Base-by-base conservation (phyloP, 331 rosid species). In the Spiraea crenata region DNA sequence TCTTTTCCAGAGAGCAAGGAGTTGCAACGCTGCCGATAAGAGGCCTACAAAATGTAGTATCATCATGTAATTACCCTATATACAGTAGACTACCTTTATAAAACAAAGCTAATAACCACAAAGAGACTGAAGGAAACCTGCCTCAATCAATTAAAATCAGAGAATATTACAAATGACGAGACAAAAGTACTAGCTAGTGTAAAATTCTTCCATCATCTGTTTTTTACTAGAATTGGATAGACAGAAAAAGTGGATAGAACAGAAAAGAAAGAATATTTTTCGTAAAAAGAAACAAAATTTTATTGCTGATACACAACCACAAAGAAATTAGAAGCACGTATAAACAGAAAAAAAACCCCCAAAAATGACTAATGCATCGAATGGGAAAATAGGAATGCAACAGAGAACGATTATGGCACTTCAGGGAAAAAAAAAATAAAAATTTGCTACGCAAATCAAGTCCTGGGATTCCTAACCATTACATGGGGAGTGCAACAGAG, bases 1-100 rank as follows among this genome's bases (percentile, higher is more conserved):
- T 89, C 88, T 80, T 89, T 60, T 79, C 84, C 12, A 78, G 80
- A 67, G 87, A 74, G 74, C 69, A 79, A 62, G 92, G 90, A 72
- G 34, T 35, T 68, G 82, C 83, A 59, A 78, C 9, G 63, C 86
- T 86, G 73, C 85, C 98, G 75, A 88, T 79, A 62, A 95, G 93
- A 19, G 89, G 96, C 51, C 99, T 91, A 82, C 44, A 76, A 72
- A 47, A 47, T 37, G 34, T 45, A 35, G 70, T 57, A 80, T 69
- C 35, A 82, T 74, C 45, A 34, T 35, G 72, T 9, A 45, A 76
- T 69, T 60, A 67, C 52, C 58, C 45, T 4, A 62, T 48, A 48
- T 39, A 57, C 15, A 63, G 41, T 38, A 45, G 59, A 55, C 39
- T 41, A 69, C 49, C 46, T 25, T 40, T 59, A 69, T 14, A 19